phyloP scores from a whole-genome alignment of 163 green algal species.

The Prototheca wickerhamii region DNA sequence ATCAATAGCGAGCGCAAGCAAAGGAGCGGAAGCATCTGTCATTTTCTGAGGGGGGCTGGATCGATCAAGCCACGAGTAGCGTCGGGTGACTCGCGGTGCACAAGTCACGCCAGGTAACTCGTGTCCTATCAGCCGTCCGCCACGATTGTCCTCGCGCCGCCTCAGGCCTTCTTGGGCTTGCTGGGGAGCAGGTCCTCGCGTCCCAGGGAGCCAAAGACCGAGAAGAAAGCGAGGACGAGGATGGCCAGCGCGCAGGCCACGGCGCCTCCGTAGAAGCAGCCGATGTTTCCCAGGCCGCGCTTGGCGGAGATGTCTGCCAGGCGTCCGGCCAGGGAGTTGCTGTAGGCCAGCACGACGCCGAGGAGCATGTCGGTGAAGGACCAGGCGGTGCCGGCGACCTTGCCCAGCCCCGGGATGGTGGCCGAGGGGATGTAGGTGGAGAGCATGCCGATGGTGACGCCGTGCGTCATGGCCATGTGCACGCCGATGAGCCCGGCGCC shows the following conservation, averaged over 20 bases:
- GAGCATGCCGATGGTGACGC: constrained; percentile 72
- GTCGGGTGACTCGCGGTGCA: not conserved
- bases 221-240: constrained; percentile 42
- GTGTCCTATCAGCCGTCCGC: not conserved
- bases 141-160: not conserved
- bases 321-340: constrained; percentile 66
- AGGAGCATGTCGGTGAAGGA: constrained; percentile 81
- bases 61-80: not conserved
- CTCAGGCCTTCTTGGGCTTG: not conserved
- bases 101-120: not conserved
- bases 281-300: constrained; percentile 63
- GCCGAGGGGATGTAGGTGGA: constrained; percentile 69
- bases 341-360: constrained; percentile 65
- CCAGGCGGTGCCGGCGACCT: constrained; percentile 63
- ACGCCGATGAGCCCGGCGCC: constrained; percentile 57
- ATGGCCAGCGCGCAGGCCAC: constrained; percentile 39
- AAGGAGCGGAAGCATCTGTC: not conserved
- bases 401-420: constrained; percentile 40
- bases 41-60: not conserved
- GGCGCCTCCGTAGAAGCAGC: constrained; percentile 73
- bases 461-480: constrained; percentile 82
- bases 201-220: constrained; percentile 47
- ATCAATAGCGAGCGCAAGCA: not conserved
- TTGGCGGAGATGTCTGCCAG: constrained; percentile 65
- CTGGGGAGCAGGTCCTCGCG: constrained; percentile 37